Percentiles rank a stretch among this genome's conserved stretches.
phyloP scores from a whole-genome alignment of 352 stramenopile species.

The Phytophthora litchii region DNA sequence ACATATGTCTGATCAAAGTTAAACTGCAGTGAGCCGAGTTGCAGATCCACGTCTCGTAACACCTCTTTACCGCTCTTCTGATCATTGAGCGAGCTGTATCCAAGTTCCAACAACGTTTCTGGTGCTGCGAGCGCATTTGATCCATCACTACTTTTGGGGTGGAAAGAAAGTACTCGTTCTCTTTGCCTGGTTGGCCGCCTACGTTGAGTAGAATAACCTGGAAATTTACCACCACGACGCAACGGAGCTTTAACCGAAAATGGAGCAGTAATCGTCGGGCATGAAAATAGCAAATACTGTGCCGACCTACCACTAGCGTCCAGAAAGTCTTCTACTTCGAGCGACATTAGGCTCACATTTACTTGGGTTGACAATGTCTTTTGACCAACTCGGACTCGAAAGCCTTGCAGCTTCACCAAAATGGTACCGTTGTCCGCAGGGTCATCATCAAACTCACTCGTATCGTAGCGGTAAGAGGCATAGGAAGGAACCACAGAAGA shows the following conservation, averaged over 20 bases:
- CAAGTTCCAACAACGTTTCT: slow-evolving; percentile 72
- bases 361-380: slow-evolving; percentile 82
- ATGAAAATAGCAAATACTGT: slow-evolving; percentile 84
- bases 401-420: slow-evolving; percentile 80
- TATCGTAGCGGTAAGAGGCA: slow-evolving; percentile 67
- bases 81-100: slow-evolving; percentile 63
- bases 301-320: slow-evolving; percentile 64
- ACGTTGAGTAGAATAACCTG: slow-evolving; percentile 31
- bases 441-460: slow-evolving; percentile 65
- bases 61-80: slow-evolving; percentile 60
- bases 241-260: slow-evolving; percentile 65
- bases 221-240: slow-evolving; percentile 45
- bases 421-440: slow-evolving; percentile 66
- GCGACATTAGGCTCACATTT: slow-evolving; percentile 67
- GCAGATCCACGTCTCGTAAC: slow-evolving; percentile 66
- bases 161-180: slow-evolving; percentile 74
- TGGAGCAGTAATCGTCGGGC: slow-evolving; percentile 65
- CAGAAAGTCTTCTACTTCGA: slow-evolving; percentile 82
- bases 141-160: slow-evolving; percentile 26
- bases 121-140: slow-evolving; percentile 21
- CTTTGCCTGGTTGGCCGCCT: slow-evolving; percentile 46
- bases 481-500: slow-evolving; percentile 47
- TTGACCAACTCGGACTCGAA: slow-evolving; percentile 79
- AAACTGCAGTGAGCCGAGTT: slow-evolving; percentile 78
- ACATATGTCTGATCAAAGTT: slow-evolving; percentile 89